Percentiles rank a stretch among this genome's conserved stretches.
phyloP scores from a whole-genome alignment of 2,329 filamentous ascomycete species.

The Dactylellina parvicollis region DNA sequence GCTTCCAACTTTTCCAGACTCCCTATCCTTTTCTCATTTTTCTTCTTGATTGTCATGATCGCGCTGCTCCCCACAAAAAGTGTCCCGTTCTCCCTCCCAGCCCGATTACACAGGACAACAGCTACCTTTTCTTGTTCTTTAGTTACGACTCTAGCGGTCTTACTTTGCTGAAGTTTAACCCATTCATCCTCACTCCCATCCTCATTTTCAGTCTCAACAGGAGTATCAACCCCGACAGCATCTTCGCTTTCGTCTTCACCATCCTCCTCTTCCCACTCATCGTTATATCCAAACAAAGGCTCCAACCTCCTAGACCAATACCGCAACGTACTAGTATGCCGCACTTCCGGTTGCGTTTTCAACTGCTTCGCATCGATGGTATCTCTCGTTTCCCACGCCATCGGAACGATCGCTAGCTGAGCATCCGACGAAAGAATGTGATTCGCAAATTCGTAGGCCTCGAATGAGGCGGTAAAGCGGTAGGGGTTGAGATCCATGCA shows the following conservation, averaged over 20 bases:
- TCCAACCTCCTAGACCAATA: slow-evolving; percentile 80
- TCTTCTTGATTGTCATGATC: slow-evolving; percentile 73
- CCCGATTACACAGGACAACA: slow-evolving; percentile 76
- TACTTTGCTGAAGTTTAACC: slow-evolving; percentile 11
- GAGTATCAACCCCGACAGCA: not conserved
- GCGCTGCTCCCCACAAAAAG: slow-evolving; percentile 79
- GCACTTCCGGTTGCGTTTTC: not conserved
- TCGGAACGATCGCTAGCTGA: slow-evolving; percentile 74
- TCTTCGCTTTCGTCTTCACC: not conserved
- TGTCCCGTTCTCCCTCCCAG: slow-evolving; percentile 72
- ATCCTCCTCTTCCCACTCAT: slow-evolving; percentile 18
- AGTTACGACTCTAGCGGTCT: not conserved
- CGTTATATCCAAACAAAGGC: slow-evolving; percentile 69
- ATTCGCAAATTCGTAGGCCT: slow-evolving; percentile 66
- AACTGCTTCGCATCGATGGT: slow-evolving; percentile 61
- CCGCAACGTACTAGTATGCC: slow-evolving; percentile 69
- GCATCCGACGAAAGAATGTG: slow-evolving; percentile 69
- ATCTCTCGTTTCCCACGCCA: slow-evolving; percentile 78
- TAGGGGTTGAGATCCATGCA: slow-evolving; percentile 69
- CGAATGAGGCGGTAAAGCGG: slow-evolving; percentile 65
- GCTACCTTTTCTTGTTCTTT: slow-evolving; percentile 68
- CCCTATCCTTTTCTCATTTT: slow-evolving; percentile 75
- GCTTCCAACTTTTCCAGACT: slow-evolving; percentile 66
- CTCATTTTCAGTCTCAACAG: slow-evolving; percentile 22
- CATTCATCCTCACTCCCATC: slow-evolving; percentile 11